These are phyloP conservation scores for Astraeus odoratus DNA, from an alignment of 768 basidiomycete genomes.

Conservation along the genomic window DNA sequence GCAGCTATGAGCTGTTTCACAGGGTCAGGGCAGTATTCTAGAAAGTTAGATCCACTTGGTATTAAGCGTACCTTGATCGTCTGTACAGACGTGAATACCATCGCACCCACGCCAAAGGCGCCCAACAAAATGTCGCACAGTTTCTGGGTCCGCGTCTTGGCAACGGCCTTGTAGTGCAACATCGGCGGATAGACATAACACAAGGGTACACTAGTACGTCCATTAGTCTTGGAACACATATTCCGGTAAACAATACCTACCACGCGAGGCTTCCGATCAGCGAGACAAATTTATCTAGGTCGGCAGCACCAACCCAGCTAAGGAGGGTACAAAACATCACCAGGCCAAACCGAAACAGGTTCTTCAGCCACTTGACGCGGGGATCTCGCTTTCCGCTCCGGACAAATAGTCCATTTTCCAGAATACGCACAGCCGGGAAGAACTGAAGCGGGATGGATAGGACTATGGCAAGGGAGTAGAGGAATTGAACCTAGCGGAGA, in stretches of 20 bases:
- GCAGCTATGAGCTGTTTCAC: slow-evolving; percentile 52
- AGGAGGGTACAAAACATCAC: slow-evolving; percentile 78
- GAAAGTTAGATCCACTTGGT: not conserved
- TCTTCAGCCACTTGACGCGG: slow-evolving; percentile 95
- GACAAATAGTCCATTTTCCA: slow-evolving; percentile 92
- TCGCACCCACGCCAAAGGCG: slow-evolving; percentile 64
- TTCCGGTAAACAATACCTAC: slow-evolving; percentile 37
- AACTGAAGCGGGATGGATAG: slow-evolving; percentile 91
- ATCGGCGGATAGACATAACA: slow-evolving; percentile 93
- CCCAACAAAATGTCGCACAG: slow-evolving; percentile 65
- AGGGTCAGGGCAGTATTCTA: slow-evolving; percentile 8
- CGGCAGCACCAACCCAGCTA: slow-evolving; percentile 75
- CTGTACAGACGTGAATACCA: slow-evolving; percentile 74
- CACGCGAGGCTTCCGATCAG: slow-evolving; percentile 93
- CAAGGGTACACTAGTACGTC: slow-evolving; percentile 65
- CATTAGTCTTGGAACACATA: slow-evolving; percentile 6
- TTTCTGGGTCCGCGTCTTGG: slow-evolving; percentile 62
- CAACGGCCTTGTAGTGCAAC: slow-evolving; percentile 85
- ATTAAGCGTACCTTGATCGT: slow-evolving; percentile 54
- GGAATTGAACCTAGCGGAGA: slow-evolving; percentile 57
- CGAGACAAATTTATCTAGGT: slow-evolving; percentile 93
- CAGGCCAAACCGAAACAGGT: slow-evolving; percentile 69
- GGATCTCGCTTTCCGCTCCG: slow-evolving; percentile 76
- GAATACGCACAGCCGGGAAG: slow-evolving; percentile 95
- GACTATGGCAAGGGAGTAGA: slow-evolving; percentile 89